These are phyloP conservation scores for Meyerozyma elateridarum DNA, from an alignment of 1,139 yeast genomes.

Conservation along the genomic window DNA sequence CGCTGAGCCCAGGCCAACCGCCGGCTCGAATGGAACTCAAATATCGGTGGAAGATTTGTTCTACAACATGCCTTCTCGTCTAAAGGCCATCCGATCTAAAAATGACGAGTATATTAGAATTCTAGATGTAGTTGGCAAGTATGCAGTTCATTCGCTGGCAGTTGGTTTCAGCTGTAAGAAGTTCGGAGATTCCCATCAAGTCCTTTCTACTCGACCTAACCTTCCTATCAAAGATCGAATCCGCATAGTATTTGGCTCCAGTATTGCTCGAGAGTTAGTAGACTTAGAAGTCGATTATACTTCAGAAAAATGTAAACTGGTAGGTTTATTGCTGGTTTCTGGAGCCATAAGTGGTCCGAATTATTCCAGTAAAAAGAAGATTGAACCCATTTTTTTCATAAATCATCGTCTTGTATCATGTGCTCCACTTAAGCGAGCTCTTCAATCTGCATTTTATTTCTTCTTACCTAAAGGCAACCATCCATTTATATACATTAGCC, in stretches of 20 bases:
- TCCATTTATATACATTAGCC: constrained; percentile 72
- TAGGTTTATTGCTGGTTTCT: constrained; percentile 44
- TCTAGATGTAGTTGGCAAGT: constrained; percentile 78
- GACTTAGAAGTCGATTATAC: constrained; percentile 30
- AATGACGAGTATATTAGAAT: constrained; percentile 74
- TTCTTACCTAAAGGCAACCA: constrained; percentile 77
- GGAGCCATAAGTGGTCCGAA: constrained; percentile 75
- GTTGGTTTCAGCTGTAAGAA: constrained; percentile 81
- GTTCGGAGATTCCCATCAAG: constrained; percentile 59
- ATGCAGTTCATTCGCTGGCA: constrained; percentile 66
- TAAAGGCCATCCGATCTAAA: constrained; percentile 59
- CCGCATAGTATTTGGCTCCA: constrained; percentile 65
- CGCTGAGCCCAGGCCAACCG: constrained; percentile 63
- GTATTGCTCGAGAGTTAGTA: constrained; percentile 62
- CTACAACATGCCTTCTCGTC: constrained; percentile 80
- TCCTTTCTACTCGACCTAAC: constrained; percentile 49
- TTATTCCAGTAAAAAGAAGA: constrained; percentile 61
- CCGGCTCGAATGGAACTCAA: constrained; percentile 87
- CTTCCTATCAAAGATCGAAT: constrained; percentile 59
- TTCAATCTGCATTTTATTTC: constrained; percentile 56
- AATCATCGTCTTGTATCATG: constrained; percentile 80
- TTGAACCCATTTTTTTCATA: constrained; percentile 74
- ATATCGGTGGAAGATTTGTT: constrained; percentile 84
- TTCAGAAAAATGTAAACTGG: constrained; percentile 10
- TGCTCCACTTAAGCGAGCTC: constrained; percentile 71